Conservation (phyloP, 208 protist genomes). For the Trypanosoma lewisi region DNA sequence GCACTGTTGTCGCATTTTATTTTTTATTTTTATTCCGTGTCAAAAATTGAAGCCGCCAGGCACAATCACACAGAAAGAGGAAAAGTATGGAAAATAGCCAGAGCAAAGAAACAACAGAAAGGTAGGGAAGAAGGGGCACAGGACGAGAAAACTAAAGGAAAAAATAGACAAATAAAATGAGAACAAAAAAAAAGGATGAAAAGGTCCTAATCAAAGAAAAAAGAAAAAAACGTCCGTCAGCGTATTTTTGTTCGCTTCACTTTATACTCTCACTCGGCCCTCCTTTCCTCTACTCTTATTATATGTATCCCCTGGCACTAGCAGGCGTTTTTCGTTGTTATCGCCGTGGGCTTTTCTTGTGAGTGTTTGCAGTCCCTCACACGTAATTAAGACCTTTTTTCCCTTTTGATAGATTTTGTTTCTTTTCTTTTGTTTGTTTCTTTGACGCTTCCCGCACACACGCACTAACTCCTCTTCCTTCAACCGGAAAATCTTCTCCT, state of each 20-base stretch:
- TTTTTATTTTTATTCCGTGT: not conserved
- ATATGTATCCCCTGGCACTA: no score
- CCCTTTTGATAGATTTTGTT: not conserved
- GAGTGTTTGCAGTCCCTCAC: no score
- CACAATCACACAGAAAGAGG: constrained; percentile 5
- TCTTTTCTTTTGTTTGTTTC: not conserved
- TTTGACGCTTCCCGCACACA: not conserved
- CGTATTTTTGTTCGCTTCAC: not conserved
- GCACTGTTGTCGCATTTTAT: not conserved
- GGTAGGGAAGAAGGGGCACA: no score
- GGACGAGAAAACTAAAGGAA: not conserved
- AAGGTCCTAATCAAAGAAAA: not conserved
- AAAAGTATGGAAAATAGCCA: not conserved
- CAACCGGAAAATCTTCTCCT: no score
- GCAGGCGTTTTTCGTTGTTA: no score
- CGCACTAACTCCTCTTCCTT: no score
- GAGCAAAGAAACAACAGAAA: constrained; percentile 14
- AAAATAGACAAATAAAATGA: not conserved
- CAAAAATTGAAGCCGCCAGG: not conserved
- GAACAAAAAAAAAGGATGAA: not conserved
- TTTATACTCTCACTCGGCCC: no score
- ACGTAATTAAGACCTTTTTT: no score
- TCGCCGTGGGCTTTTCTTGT: no score
- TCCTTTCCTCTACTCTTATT: no score
- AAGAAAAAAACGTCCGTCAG: not conserved